These are phyloP conservation scores for Aspergillus olivimuriae DNA, from an alignment of 495 filamentous ascomycete species.

Conservation along the genomic window DNA sequence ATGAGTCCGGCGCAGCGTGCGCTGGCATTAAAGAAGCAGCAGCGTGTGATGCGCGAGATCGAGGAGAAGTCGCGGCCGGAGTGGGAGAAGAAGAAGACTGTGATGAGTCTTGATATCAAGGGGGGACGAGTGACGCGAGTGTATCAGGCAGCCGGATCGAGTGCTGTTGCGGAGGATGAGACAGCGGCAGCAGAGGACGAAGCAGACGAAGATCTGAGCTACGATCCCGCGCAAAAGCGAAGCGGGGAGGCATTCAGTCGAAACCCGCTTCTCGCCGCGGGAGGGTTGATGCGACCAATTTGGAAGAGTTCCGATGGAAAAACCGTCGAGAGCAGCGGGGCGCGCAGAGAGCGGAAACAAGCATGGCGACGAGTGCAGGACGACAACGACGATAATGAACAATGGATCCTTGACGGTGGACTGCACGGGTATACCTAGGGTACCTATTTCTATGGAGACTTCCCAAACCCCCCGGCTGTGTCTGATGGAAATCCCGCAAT, in stretches of 20 bases:
- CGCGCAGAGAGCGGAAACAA: conserved; percentile 39
- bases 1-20: conserved; percentile 83
- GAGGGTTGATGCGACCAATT: conserved; percentile 70
- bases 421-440: conserved; percentile 48
- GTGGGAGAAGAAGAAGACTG: conserved; percentile 85
- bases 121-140: conserved; percentile 68
- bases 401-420: conserved; percentile 85
- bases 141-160: conserved; percentile 48
- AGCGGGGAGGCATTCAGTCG: conserved; percentile 64
- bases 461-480: no score
- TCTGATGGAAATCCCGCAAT: neutral
- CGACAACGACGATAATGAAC: conserved; percentile 83
- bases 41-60: conserved; percentile 78
- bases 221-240: conserved; percentile 10
- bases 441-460: no score
- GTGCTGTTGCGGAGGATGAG: conserved; percentile 15
- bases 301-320: conserved; percentile 54
- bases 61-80: conserved; percentile 88
- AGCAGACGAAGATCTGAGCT: conserved; percentile 21
- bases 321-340: conserved; percentile 26
- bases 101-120: conserved; percentile 79
- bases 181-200: conserved; percentile 31
- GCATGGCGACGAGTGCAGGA: conserved; percentile 90
- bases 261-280: conserved; percentile 70
- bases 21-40: conserved; percentile 80